Evolutionary conservation across 768 basidiomycete genomes (phyloP).

Genomic region (Nidularia pulvinata): DNA sequence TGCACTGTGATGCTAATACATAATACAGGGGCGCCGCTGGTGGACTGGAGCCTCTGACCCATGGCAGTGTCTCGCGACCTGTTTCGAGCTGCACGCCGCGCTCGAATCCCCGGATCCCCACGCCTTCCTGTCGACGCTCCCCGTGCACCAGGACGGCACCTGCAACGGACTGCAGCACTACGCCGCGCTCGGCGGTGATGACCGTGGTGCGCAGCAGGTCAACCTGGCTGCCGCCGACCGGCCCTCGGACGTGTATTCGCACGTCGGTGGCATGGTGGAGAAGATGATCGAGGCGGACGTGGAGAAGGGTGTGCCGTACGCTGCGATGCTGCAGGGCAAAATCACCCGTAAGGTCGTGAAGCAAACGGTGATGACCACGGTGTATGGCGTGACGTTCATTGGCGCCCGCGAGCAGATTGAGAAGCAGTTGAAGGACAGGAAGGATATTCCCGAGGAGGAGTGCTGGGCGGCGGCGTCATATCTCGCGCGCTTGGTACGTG

Average conservation of each 20-base stretch:
- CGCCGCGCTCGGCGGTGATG: slow-evolving; percentile 95
- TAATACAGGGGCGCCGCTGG: slow-evolving; percentile 83
- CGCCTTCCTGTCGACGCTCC: slow-evolving; percentile 66
- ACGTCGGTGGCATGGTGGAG: slow-evolving; percentile 88
- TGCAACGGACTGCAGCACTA: slow-evolving; percentile 99
- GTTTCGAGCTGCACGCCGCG: slow-evolving; percentile 85
- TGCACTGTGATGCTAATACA: too few species aligned
- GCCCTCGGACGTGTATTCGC: slow-evolving; percentile 95
- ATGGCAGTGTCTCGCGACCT: slow-evolving; percentile 96
- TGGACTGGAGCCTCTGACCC: slow-evolving; percentile 94
- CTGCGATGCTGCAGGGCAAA: slow-evolving; percentile 69
- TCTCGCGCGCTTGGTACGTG: slow-evolving; percentile 58
- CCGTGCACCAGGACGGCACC: slow-evolving; percentile 97
- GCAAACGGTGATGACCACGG: slow-evolving; percentile 99
- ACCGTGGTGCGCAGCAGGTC: slow-evolving; percentile 86
- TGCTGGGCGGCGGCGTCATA: slow-evolving; percentile 78
- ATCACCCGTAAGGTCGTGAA: slow-evolving; percentile 95
- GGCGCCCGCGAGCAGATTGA: slow-evolving; percentile 97
- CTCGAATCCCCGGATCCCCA: slow-evolving; percentile 70
- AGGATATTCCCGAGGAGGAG: slow-evolving; percentile 71
- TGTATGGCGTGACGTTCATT: slow-evolving; percentile 96
- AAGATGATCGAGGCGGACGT: slow-evolving; percentile 57
- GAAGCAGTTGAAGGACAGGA: slow-evolving; percentile 77
- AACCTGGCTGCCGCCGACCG: slow-evolving; percentile 84
- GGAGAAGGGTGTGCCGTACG: slow-evolving; percentile 47